Evolutionary conservation across 768 basidiomycete species (phyloP).

Genomic region (Pleurotus pulmonarius): DNA sequence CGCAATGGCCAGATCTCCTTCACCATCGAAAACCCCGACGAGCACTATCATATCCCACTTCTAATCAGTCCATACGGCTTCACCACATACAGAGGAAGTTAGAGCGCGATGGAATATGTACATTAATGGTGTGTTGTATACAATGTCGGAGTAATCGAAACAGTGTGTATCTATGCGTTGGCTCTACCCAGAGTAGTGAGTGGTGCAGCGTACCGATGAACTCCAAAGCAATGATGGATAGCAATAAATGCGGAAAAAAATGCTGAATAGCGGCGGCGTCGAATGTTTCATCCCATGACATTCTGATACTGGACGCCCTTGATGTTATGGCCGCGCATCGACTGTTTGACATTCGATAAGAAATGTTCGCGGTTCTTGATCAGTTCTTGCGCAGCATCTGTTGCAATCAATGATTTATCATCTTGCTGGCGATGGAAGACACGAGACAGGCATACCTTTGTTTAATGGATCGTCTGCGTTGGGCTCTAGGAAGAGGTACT

Average conservation of each 20-base stretch:
- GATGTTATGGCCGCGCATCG: conserved; percentile 80
- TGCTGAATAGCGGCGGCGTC: conserved; percentile 11
- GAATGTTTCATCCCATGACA: conserved; percentile 47
- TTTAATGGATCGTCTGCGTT: conserved; percentile 98
- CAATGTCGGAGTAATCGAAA: neutral
- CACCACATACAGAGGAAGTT: conserved; percentile 93
- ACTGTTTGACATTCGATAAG: conserved; percentile 75
- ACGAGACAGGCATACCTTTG: conserved; percentile 63
- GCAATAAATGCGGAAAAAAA: conserved; percentile 14
- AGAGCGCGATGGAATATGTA: conserved; percentile 12
- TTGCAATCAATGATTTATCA: neutral
- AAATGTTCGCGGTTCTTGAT: conserved; percentile 86
- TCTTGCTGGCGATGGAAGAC: too few relatives aligned
- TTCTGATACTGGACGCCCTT: conserved; percentile 78
- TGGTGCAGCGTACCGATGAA: conserved; percentile 14
- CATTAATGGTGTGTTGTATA: conserved; percentile 13
- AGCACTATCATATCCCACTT: conserved; percentile 92
- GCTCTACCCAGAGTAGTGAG: conserved; percentile 12
- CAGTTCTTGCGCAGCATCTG: conserved; percentile 96
- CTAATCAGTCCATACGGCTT: conserved; percentile 88
- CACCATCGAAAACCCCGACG: conserved; percentile 60
- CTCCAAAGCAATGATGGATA: conserved; percentile 6
- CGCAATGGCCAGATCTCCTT: conserved; percentile 66
- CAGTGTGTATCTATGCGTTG: conserved; percentile 12
- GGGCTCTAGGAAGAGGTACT: conserved; percentile 97